phyloP scores from a whole-genome alignment of 257 asterid species.

The Scutellaria galericulata region DNA sequence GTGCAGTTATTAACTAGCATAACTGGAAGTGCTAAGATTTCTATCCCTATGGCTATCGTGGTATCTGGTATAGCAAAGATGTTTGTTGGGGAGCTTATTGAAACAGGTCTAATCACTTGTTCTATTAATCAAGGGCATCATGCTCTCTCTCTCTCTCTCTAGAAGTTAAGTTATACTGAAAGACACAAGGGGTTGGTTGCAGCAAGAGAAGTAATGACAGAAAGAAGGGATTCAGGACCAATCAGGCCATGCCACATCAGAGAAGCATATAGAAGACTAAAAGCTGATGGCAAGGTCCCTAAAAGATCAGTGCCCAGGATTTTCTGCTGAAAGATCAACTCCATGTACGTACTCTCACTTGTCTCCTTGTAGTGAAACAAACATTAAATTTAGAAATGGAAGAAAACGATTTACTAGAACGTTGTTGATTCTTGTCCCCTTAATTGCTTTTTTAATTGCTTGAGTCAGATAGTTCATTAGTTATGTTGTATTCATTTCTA shows the following conservation, averaged over 20 bases:
- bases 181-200: conserved; percentile 49
- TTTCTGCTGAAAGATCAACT: conserved; percentile 55
- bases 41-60: conserved; percentile 81
- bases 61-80: conserved; percentile 88
- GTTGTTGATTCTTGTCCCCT: no score
- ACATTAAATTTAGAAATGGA: no score
- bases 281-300: conserved; percentile 85
- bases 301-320: conserved; percentile 84
- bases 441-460: no score
- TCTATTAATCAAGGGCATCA: background rate
- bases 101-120: conserved; percentile 50
- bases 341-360: background rate
- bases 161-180: conserved; percentile 26
- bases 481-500: no score
- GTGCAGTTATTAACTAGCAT: conserved; percentile 68
- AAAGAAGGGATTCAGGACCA: conserved; percentile 83
- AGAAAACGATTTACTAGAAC: no score
- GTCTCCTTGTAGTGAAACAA: background rate
- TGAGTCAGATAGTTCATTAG: no score
- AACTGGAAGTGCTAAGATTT: conserved; percentile 81
- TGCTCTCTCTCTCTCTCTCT: background rate
- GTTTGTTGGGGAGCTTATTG: conserved; percentile 91
- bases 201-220: conserved; percentile 84
- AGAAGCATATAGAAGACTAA: conserved; percentile 88
- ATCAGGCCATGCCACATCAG: conserved; percentile 96